A percentile compares a stretch with the other conserved stretches of the same genome.
These are phyloP conservation scores for Prunus armeniaca DNA, from an alignment of 306 rosid species.

Conservation along the genomic window DNA sequence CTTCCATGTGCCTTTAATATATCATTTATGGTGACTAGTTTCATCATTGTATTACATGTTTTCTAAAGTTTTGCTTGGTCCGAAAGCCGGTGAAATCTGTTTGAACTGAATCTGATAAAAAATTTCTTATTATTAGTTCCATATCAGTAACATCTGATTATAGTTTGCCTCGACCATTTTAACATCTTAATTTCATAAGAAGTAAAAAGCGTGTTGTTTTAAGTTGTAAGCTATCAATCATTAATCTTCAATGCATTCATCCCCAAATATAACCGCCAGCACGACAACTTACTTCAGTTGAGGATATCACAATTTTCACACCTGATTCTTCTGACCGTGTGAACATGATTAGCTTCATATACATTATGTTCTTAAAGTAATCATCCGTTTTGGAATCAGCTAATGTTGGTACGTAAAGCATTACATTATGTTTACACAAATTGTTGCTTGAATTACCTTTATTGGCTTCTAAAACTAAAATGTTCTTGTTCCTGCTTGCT, in stretches of 20 bases:
- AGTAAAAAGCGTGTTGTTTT: no score
- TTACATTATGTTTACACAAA: no score
- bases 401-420: no score
- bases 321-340: not conserved
- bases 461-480: not conserved
- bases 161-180: not conserved
- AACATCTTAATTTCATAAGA: not conserved
- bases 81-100: not conserved
- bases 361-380: no score
- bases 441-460: not conserved
- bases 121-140: not conserved
- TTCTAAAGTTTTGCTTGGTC: not conserved
- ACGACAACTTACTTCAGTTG: not conserved
- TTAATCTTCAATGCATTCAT: not conserved
- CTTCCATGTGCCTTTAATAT: not conserved
- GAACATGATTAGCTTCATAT: not conserved
- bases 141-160: not conserved
- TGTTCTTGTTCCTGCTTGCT: not conserved
- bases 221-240: not conserved
- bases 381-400: no score
- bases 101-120: not conserved
- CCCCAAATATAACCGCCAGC: not conserved
- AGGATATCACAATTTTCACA: not conserved
- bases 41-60: not conserved
- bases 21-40: not conserved